Percentiles rank a stretch among this genome's conserved stretches.
Conservation (phyloP, 805 yeast species). For the Zygoascus biomembranicola region DNA sequence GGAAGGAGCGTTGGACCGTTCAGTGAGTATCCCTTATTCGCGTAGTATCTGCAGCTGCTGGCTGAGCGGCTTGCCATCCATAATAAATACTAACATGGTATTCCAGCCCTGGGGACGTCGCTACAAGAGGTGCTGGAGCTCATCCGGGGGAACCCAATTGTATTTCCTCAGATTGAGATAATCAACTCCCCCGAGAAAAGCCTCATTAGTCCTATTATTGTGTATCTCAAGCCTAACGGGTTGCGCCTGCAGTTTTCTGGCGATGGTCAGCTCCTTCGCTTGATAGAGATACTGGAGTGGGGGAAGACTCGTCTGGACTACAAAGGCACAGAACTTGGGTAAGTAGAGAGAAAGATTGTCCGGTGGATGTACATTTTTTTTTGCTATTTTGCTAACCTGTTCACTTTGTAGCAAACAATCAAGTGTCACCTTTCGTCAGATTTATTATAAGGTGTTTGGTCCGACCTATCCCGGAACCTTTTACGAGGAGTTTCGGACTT, state of each 20-base stretch:
- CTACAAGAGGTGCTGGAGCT: slow-evolving; percentile 9
- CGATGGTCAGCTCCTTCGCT: slow-evolving; percentile 15
- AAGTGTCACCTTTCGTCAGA: slow-evolving; percentile 30
- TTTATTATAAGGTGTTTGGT: slow-evolving; percentile 51
- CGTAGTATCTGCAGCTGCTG: too few species aligned
- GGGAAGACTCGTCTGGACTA: slow-evolving; percentile 12
- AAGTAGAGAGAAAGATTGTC: not conserved
- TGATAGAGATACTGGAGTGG: slow-evolving; percentile 20
- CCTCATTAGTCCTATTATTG: slow-evolving; percentile 10
- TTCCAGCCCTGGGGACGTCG: slow-evolving; percentile 15
- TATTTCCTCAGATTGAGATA: slow-evolving; percentile 17
- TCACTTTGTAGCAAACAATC: slow-evolving; percentile 3
- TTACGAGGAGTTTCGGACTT: slow-evolving; percentile 25
- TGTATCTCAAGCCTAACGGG: slow-evolving; percentile 16
- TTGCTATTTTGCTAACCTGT: not conserved
- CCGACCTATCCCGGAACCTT: slow-evolving; percentile 53
- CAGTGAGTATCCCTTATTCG: slow-evolving; percentile 4
- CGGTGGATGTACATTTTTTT: too few species aligned
- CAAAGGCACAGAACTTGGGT: slow-evolving; percentile 18
- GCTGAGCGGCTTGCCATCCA: too few species aligned
- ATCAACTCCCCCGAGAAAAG: slow-evolving; percentile 12
- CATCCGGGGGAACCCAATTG: slow-evolving; percentile 9
- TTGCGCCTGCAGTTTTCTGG: slow-evolving; percentile 21
- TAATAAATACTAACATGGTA: not conserved
- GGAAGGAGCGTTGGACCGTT: slow-evolving; percentile 11